Evolutionary conservation across 202 grass and related monocot species (phyloP).

Genomic region (Digitaria exilis): DNA sequence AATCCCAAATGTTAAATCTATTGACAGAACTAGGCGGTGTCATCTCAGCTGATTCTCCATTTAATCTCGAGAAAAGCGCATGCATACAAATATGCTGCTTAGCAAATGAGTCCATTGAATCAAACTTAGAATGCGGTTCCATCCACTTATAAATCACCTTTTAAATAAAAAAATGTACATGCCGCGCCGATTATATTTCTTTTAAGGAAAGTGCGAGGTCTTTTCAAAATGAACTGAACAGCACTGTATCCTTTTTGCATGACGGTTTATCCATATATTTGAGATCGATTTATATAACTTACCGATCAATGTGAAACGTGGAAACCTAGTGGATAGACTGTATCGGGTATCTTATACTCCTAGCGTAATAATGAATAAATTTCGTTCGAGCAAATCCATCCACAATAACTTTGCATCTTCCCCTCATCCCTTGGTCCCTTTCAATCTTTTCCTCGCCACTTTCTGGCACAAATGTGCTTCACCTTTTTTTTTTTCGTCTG

Average conservation of each 20-base stretch:
- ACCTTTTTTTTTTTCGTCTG: not conserved
- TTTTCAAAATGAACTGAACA: not conserved
- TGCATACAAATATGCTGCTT: not conserved
- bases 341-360: slow-evolving; percentile 40
- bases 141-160: not conserved
- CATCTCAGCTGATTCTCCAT: not conserved
- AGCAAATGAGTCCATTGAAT: not conserved
- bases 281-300: not conserved
- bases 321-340: slow-evolving; percentile 2
- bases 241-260: not conserved
- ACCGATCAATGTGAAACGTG: not conserved
- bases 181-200: not conserved
- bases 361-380: not conserved
- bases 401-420: not conserved
- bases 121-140: too few species aligned
- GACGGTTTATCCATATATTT: not conserved
- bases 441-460: not conserved
- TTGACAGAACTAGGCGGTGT: not conserved
- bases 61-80: not conserved
- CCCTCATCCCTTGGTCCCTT: slow-evolving; percentile 26
- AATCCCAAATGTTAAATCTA: not conserved
- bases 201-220: not conserved
- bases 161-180: not conserved
- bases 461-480: not conserved
- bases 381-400: slow-evolving; percentile 26